Conservation (phyloP, 257 asterid genomes). For the Primulina huaijiensis region DNA sequence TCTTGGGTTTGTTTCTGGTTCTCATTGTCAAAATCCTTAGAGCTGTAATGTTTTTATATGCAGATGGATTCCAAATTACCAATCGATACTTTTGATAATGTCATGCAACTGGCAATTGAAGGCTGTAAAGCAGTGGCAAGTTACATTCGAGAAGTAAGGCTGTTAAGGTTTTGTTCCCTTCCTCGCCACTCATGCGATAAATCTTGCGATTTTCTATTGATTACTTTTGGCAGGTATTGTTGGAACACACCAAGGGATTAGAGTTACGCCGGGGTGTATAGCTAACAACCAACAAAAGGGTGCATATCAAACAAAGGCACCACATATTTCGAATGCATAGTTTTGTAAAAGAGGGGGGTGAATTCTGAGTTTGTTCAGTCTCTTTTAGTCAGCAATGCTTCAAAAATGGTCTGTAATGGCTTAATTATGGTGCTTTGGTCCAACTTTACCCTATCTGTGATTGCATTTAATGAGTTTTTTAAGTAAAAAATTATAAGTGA, state of each 20-base stretch:
- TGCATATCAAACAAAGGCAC: neutral
- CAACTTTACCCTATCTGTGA: neutral
- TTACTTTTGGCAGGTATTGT: constrained; percentile 44
- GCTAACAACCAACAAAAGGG: neutral
- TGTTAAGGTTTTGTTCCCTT: neutral
- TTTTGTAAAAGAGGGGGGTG: neutral
- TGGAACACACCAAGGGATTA: constrained; percentile 70
- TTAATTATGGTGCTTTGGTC: neutral
- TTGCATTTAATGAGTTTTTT: neutral
- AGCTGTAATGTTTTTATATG: neutral
- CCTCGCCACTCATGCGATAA: neutral
- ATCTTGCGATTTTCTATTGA: constrained; percentile 2
- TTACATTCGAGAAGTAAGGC: constrained; percentile 72
- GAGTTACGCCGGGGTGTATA: constrained; percentile 65
- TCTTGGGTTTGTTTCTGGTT: neutral
- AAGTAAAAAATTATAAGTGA: no score
- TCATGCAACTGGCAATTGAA: constrained; percentile 85
- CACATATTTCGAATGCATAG: no score
- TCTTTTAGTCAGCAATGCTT: neutral
- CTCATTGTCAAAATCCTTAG: neutral
- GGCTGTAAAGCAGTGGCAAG: constrained; percentile 92
- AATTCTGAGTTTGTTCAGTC: neutral
- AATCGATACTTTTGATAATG: constrained; percentile 78
- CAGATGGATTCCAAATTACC: constrained; percentile 92
- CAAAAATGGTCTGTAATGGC: neutral